Percentiles rank a stretch among this genome's conserved stretches.
phyloP scores from a whole-genome alignment of 2,329 filamentous ascomycete species.

The Fusarium avenaceum region DNA sequence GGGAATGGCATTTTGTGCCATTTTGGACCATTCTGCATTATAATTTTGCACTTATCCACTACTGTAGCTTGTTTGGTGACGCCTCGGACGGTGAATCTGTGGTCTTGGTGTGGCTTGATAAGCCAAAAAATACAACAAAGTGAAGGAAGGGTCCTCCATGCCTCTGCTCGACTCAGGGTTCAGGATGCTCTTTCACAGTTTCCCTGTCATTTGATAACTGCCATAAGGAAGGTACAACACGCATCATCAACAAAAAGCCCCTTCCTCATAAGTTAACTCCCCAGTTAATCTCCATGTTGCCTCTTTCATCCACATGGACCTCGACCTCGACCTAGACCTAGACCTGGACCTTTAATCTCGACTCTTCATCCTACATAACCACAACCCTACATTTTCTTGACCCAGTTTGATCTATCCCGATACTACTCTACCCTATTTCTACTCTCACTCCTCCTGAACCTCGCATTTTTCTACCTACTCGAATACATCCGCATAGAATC shows the following conservation, averaged over 20 bases:
- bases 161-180: slow-evolving; percentile 1
- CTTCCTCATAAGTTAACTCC: slow-evolving; percentile 15
- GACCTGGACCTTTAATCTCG: slow-evolving; percentile 6
- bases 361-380: slow-evolving; percentile 17
- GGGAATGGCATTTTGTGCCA: slow-evolving; percentile 28
- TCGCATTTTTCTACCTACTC: not conserved
- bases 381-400: slow-evolving; percentile 16
- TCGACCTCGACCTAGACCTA: slow-evolving; percentile 11
- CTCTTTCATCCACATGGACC: slow-evolving; percentile 26
- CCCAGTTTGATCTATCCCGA: slow-evolving; percentile 12
- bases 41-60: not conserved
- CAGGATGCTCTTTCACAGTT: not conserved
- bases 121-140: slow-evolving; percentile 2
- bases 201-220: slow-evolving; percentile 4
- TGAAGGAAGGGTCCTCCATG: not conserved
- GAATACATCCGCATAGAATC: not conserved
- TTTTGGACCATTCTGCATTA: slow-evolving; percentile 22
- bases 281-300: slow-evolving; percentile 17
- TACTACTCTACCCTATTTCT: slow-evolving; percentile 10
- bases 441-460: not conserved
- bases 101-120: slow-evolving; percentile 28
- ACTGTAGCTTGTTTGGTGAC: not conserved
- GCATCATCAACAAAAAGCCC: not conserved
- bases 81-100: slow-evolving; percentile 2
- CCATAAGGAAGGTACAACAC: slow-evolving; percentile 1